phyloP scores from a whole-genome alignment of 805 yeast genomes.

The Metschnikowia sp. region DNA sequence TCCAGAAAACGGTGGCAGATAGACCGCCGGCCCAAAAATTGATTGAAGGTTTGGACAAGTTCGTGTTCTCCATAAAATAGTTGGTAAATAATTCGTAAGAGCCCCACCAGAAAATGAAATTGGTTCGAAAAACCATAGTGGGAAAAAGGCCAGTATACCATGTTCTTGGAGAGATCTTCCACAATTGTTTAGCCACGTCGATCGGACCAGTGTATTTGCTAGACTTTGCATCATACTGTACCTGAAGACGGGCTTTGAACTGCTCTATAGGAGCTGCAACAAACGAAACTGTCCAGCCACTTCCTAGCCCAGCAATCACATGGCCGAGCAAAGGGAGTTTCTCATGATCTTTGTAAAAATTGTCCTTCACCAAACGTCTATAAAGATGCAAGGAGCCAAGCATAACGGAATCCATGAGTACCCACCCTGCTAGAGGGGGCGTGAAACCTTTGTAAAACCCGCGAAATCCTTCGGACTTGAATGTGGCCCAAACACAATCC shows the following conservation, averaged over 20 bases:
- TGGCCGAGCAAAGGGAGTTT: slow-evolving; percentile 74
- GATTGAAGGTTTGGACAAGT: slow-evolving; percentile 61
- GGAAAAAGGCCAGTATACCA: slow-evolving; percentile 75
- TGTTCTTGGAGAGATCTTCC: slow-evolving; percentile 54
- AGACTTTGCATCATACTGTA: slow-evolving; percentile 77
- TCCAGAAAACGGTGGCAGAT: slow-evolving; percentile 85
- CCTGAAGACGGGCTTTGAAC: slow-evolving; percentile 83
- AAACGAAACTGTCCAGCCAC: slow-evolving; percentile 89
- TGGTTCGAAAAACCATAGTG: slow-evolving; percentile 83
- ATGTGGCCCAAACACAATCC: slow-evolving; percentile 74
- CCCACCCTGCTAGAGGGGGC: slow-evolving; percentile 93
- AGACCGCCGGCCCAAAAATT: slow-evolving; percentile 93
- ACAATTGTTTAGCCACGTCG: slow-evolving; percentile 62
- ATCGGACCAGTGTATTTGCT: slow-evolving; percentile 74
- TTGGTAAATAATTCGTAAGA: slow-evolving; percentile 77
- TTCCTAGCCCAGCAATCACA: slow-evolving; percentile 71
- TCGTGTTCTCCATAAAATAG: slow-evolving; percentile 62
- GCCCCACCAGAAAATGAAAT: slow-evolving; percentile 93
- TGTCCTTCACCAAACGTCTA: slow-evolving; percentile 61
- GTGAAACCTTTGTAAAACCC: slow-evolving; percentile 90
- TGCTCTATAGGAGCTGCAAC: slow-evolving; percentile 96
- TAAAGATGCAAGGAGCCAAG: slow-evolving; percentile 82
- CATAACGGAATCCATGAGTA: slow-evolving; percentile 88
- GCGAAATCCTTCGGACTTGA: slow-evolving; percentile 66
- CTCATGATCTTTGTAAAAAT: slow-evolving; percentile 56